Evolutionary conservation across 164 flowering plant species (phyloP).

Genomic region (Magnolia officinalis): DNA sequence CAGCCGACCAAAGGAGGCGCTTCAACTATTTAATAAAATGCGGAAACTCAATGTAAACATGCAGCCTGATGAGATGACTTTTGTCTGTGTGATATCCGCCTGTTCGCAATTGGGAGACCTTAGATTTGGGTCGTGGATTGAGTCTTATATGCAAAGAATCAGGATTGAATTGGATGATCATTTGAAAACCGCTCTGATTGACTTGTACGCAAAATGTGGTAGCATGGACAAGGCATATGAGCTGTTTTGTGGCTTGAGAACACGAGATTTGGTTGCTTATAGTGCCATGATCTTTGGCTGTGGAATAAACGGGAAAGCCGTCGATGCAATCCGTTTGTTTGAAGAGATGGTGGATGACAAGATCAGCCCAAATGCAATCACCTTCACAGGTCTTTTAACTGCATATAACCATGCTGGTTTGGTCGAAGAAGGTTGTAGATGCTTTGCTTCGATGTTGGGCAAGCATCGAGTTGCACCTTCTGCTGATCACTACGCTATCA

Average conservation of each 20-base stretch:
- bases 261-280: conserved; percentile 39
- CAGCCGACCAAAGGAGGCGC: conserved; percentile 36
- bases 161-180: conserved; percentile 44
- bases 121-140: conserved; percentile 26
- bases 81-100: conserved; percentile 36
- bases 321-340: conserved; percentile 36
- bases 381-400: conserved; percentile 39
- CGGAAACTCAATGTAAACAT: conserved; percentile 13
- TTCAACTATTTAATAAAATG: conserved; percentile 35
- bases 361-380: conserved; percentile 34
- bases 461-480: conserved; percentile 32
- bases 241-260: conserved; percentile 28
- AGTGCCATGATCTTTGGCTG: conserved; percentile 47
- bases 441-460: conserved; percentile 30
- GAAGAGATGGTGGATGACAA: conserved; percentile 33
- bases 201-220: conserved; percentile 51
- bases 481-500: conserved; percentile 40
- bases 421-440: conserved; percentile 40
- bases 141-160: conserved; percentile 23
- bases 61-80: conserved; percentile 36
- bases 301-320: conserved; percentile 40
- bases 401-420: conserved; percentile 48
- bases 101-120: conserved; percentile 43
- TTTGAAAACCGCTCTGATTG: conserved; percentile 37
- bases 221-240: conserved; percentile 33